Evolutionary conservation across 1,284 basidiomycete species (phyloP).

Genomic region (Jaminaea rosea): DNA sequence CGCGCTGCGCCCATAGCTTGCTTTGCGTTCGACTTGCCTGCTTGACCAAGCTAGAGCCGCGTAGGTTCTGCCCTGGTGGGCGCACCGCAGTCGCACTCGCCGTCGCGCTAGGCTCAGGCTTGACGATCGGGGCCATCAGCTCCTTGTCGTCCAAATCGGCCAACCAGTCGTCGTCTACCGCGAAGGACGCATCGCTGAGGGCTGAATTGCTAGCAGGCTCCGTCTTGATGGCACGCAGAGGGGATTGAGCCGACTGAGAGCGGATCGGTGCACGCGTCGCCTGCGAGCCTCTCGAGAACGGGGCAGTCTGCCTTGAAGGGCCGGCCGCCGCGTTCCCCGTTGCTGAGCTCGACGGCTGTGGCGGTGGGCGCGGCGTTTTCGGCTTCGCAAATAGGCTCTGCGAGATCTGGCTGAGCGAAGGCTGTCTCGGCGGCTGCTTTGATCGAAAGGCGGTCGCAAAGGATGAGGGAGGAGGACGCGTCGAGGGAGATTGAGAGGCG

Average conservation of each 20-base stretch:
- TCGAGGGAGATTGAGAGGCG: constrained; percentile 2
- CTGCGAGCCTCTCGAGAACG: not conserved
- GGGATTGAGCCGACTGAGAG: not conserved
- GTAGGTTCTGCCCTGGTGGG: too few relatives aligned
- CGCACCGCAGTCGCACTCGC: too few relatives aligned
- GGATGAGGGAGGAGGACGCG: not conserved
- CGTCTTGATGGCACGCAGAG: not conserved
- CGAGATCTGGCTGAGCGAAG: not conserved
- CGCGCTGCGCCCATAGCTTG: not conserved
- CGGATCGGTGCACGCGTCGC: not conserved
- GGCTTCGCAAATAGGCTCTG: not conserved
- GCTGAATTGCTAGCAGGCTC: not conserved
- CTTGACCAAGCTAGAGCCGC: not conserved
- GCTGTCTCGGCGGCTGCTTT: not conserved
- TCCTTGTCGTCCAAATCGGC: too few relatives aligned
- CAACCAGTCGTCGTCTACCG: not conserved
- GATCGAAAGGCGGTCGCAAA: not conserved
- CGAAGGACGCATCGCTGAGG: not conserved
- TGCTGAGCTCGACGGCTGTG: not conserved
- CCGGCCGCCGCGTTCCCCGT: not conserved
- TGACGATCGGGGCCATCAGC: too few relatives aligned
- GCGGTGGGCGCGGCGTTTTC: not conserved
- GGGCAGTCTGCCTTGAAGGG: not conserved
- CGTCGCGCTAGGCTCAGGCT: too few relatives aligned
- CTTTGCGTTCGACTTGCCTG: not conserved